A percentile compares a stretch with the other conserved stretches of the same genome.
Conservation (phyloP, 108 stramenopile genomes). For the Pseudonitzschia multiseries region DNA sequence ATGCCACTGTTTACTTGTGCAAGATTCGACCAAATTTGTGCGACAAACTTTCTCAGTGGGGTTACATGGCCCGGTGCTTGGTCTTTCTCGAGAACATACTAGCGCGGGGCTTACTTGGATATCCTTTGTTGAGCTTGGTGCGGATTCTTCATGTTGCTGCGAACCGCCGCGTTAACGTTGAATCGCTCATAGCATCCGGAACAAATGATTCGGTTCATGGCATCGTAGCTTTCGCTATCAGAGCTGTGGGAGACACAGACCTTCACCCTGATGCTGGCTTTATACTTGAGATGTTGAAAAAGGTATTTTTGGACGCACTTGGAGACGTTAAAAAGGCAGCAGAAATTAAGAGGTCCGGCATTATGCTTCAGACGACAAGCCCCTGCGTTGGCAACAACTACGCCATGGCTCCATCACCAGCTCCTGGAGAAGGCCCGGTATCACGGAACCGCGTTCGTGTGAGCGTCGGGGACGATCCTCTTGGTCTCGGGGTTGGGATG, state of each 20-base stretch:
- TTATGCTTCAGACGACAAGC: neutral
- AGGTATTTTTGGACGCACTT: constrained; percentile 51
- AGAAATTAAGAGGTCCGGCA: neutral
- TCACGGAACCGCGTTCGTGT: constrained; percentile 33
- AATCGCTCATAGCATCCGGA: constrained; percentile 41
- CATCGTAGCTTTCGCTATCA: constrained; percentile 43
- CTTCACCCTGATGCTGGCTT: constrained; percentile 63
- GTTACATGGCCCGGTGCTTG: constrained; percentile 51
- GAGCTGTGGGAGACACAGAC: constrained; percentile 29
- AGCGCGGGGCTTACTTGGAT: constrained; percentile 33
- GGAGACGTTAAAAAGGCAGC: constrained; percentile 50
- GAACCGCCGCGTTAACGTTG: constrained; percentile 49
- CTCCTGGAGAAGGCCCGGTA: constrained; percentile 54
- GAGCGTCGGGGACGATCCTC: constrained; percentile 43
- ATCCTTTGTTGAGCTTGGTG: constrained; percentile 50
- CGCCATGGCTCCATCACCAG: constrained; percentile 62
- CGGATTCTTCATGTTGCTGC: constrained; percentile 62
- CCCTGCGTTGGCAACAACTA: constrained; percentile 7
- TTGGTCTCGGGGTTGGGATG: constrained; percentile 26
- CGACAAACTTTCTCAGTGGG: constrained; percentile 63
- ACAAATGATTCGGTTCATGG: constrained; percentile 36
- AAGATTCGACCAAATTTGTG: constrained; percentile 50
- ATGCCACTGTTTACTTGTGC: constrained; percentile 62
- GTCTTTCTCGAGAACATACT: constrained; percentile 35
- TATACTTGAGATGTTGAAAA: constrained; percentile 61